Base-by-base conservation (phyloP, 1,284 basidiomycete genomes). In the Ceratobasidium sp. region DNA sequence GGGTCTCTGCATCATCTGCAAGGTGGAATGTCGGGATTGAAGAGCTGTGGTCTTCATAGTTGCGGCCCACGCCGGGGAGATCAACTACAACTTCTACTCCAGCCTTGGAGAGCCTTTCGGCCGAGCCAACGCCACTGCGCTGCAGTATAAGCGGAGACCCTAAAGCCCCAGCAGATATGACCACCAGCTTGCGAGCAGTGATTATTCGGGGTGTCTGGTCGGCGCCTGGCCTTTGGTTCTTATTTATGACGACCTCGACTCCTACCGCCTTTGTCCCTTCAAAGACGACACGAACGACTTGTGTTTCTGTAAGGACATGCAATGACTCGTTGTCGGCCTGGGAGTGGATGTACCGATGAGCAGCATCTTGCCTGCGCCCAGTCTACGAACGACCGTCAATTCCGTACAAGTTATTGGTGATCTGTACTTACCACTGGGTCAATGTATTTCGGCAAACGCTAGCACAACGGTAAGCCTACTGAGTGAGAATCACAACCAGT, bases 41-140 rank as follows among this genome's bases (percentile, higher is more conserved):
- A n/a, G 47, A 36, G 54, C 36, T 29, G 27, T 56, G 72, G 86
- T 89, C 89, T 79, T 86, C 84, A 74, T 87, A 88, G 36, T 86
- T 82, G 76, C 87, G 85, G 8, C 90, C 90, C 0, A 91, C 89
- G 2, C 88, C 89, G 3, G 86, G 86, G 4, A 90, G 81, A 54
- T 89, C 85, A 2, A 89, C 85, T 19, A 86, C 31, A n/a, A 82
- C 80, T 15, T 77, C 48, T 27, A 91, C 80, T 1, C 83, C 84
- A 59, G 83, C 79, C 63, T 83, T 81, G 47, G 83, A 78, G 11
- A 90, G 80, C 6, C 88, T 77, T 0, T 81, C 79, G 11, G 79
- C 77, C 0, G 81, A 78, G 0, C 88, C 88, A 50, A 89, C 84
- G 1, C 87, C 87, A 0, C 87, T 88, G 59, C 87, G 83, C 78